Evolutionary conservation across 495 filamentous ascomycete genomes (phyloP), one percentile per base, ranked within the genome.

Genomic region (Xylaria flabelliformis): DNA sequence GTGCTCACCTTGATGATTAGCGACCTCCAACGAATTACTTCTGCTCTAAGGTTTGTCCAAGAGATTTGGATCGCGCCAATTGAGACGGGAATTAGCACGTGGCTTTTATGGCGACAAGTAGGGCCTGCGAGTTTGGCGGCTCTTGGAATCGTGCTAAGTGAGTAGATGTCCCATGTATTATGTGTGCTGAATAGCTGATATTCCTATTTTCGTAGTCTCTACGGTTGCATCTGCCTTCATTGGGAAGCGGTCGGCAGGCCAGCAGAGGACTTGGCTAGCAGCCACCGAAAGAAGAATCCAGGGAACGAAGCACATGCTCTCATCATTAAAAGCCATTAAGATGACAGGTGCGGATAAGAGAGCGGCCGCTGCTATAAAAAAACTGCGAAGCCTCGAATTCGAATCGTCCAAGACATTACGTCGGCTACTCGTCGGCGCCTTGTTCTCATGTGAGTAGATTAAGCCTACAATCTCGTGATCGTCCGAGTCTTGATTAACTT

Each of bases 271-370:
- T 26, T 70, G 55, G 59, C 19, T 46, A 6, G 44, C 44, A 10
- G 64, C 68, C 12, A 62, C 24, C 48, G 78, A 85, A 63, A 79
- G 74, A 69, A 80, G 83, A 42, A 84, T 86, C 41, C 81, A 77
- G 50, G 79, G 81, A 13, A 87, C 85, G 15, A 82, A 79, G 1
- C 74, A 80, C 2, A 88, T 88, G 84, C 79, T 88, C 4, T 81
- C 84, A 8, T 82, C 86, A 1, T 85, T 88, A 78, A 87, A 88
- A 72, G 82, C 84, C 9, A 80, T 90, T 58, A 89, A 88, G 71
- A 87, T 89, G 83, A 82, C 84, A 10, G 87, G 85, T 5, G 75
- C 88, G 26, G 82, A 80, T 2, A 70, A 80, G 12, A 66, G 65
- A 12, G 69, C 87, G 9, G 73, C 77, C 19, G 58, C 76, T 53